Conservation (phyloP, 495 filamentous ascomycete species). For the Penicillium silybi region DNA sequence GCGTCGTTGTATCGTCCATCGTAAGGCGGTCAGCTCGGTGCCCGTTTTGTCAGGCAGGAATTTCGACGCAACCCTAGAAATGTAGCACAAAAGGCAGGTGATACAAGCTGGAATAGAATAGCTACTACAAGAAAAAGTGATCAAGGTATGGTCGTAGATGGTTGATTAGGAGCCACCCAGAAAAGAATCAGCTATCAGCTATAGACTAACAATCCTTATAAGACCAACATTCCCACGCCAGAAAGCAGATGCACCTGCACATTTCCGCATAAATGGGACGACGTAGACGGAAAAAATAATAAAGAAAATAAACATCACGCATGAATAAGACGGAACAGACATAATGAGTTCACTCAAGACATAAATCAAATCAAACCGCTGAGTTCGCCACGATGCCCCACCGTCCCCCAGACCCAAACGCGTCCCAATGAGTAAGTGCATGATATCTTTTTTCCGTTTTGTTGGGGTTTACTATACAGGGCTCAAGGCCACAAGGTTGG, state of each 20-base stretch:
- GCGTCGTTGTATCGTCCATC: conserved; percentile 19
- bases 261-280: conserved; percentile 7
- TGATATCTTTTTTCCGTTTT: conserved; percentile 31
- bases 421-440: conserved; percentile 39
- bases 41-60: conserved; percentile 6
- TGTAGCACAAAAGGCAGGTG: neutral
- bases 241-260: conserved; percentile 12
- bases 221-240: conserved; percentile 9
- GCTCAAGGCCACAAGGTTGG: conserved; percentile 28
- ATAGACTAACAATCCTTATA: conserved; percentile 4
- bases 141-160: neutral
- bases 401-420: conserved; percentile 37
- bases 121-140: neutral
- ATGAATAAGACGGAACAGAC: conserved; percentile 17
- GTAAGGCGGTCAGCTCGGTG: conserved; percentile 27
- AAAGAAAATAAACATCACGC: conserved; percentile 18
- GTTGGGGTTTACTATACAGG: conserved; percentile 45
- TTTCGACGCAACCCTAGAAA: neutral
- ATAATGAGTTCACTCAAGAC: conserved; percentile 25
- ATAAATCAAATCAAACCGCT: conserved; percentile 41
- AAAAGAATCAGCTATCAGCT: neutral
- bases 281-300: conserved; percentile 9
- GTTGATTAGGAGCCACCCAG: conserved; percentile 13
- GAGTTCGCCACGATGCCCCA: conserved; percentile 45
- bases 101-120: neutral